phyloP scores from a whole-genome alignment of 305 asterid species.

The Plantago coronopus region DNA sequence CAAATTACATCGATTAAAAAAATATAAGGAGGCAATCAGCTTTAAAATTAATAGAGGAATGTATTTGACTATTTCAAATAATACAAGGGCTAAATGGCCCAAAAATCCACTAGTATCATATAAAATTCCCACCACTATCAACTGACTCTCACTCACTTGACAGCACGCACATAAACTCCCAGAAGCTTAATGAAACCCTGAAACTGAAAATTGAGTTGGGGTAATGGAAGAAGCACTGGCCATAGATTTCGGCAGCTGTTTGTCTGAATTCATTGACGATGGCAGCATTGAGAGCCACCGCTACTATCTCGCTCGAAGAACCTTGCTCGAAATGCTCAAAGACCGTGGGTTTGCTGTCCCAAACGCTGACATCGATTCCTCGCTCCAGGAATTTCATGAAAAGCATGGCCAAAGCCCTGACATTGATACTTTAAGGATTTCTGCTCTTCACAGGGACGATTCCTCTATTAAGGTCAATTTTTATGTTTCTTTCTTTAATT shows the following conservation, averaged over 20 bases:
- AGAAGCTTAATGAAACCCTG: too few relatives aligned
- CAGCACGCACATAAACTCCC: too few relatives aligned
- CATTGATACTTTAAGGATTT: conserved; percentile 36
- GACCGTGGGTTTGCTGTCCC: conserved; percentile 89
- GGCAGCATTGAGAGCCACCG: conserved; percentile 72
- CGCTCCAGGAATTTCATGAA: conserved; percentile 60
- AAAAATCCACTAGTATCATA: too few relatives aligned
- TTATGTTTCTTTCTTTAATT: not conserved
- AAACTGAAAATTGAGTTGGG: conserved; percentile 17
- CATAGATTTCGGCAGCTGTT: conserved; percentile 37
- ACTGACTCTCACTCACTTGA: too few relatives aligned
- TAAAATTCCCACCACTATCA: too few relatives aligned
- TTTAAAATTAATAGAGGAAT: too few relatives aligned
- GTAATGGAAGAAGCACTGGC: conserved; percentile 22
- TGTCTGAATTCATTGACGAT: conserved; percentile 42
- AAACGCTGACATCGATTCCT: conserved; percentile 46
- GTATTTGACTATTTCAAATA: too few relatives aligned
- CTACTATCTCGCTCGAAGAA: conserved; percentile 69
- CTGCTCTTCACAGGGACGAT: conserved; percentile 38
- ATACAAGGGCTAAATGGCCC: too few relatives aligned
- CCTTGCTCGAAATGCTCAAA: conserved; percentile 80
- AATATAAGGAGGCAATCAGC: too few relatives aligned
- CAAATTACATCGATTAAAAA: too few relatives aligned
- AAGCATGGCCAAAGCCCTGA: conserved; percentile 53
- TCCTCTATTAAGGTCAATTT: conserved; percentile 34